Conservation (phyloP, 148 eudicot species). For the Rhododendron griersonianum region DNA sequence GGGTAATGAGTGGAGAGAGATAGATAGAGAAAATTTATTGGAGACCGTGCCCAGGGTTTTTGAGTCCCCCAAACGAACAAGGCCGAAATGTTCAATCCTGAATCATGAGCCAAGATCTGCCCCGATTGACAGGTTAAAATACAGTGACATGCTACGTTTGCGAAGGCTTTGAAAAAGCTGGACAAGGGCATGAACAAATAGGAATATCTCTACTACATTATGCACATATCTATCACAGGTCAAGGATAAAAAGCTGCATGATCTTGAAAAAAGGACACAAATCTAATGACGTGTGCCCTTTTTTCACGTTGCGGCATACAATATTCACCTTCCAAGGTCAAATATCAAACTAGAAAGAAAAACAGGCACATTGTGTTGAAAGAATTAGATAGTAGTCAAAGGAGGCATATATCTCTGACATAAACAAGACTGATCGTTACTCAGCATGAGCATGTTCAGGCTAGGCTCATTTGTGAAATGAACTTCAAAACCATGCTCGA, state of each 20-base stretch:
- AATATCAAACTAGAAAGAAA: not conserved
- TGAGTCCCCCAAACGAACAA: too few species aligned
- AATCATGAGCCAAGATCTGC: not conserved
- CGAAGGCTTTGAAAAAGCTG: not conserved
- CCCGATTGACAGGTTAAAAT: not conserved
- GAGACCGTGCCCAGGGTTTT: too few species aligned
- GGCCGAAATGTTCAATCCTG: not conserved
- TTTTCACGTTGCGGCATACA: not conserved
- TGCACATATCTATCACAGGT: not conserved
- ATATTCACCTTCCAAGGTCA: not conserved
- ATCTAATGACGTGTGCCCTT: not conserved
- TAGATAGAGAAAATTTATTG: too few species aligned
- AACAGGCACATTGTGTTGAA: not conserved
- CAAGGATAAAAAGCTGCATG: not conserved
- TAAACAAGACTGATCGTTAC: not conserved
- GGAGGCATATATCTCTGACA: not conserved
- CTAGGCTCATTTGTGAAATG: not conserved
- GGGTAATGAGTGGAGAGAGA: too few species aligned
- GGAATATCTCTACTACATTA: not conserved
- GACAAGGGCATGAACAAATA: not conserved
- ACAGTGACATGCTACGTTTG: not conserved
- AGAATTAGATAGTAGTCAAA: not conserved
- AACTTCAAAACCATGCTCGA: not conserved
- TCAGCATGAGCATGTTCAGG: not conserved
- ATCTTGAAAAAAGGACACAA: not conserved